These are phyloP conservation scores for Aspergillus saccharolyticus DNA, from an alignment of 495 filamentous ascomycete genomes.

Conservation along the genomic window DNA sequence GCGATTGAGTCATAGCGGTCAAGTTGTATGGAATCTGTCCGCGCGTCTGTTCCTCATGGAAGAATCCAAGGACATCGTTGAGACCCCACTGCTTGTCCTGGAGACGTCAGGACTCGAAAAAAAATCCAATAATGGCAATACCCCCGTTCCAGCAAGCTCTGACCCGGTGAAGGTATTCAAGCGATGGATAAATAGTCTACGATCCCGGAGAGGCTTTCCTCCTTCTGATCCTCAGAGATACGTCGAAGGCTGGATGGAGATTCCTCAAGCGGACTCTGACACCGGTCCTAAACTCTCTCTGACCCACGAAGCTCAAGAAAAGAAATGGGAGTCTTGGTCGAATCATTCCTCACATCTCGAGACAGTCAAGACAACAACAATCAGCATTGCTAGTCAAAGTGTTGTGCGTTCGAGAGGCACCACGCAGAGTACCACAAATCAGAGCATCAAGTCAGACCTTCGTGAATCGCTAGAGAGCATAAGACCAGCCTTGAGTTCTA, in stretches of 20 bases:
- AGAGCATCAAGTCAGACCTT: slow-evolving; percentile 50
- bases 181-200: slow-evolving; percentile 53
- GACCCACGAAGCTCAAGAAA: slow-evolving; percentile 30
- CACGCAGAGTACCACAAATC: slow-evolving; percentile 46
- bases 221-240: slow-evolving; percentile 24
- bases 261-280: slow-evolving; percentile 25
- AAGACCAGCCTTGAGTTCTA: slow-evolving; percentile 45
- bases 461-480: slow-evolving; percentile 65
- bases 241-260: slow-evolving; percentile 44
- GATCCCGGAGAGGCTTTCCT: slow-evolving; percentile 31
- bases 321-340: slow-evolving; percentile 53
- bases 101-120: slow-evolving; percentile 1
- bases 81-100: neutral
- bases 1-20: neutral
- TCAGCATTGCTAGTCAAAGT: slow-evolving; percentile 67
- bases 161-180: slow-evolving; percentile 33
- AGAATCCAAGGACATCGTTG: slow-evolving; percentile 11
- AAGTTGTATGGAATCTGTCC: neutral
- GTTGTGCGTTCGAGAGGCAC: slow-evolving; percentile 54
- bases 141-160: slow-evolving; percentile 1
- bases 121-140: neutral
- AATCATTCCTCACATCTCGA: slow-evolving; percentile 71
- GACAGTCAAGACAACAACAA: slow-evolving; percentile 69
- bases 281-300: slow-evolving; percentile 14
- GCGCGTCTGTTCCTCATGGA: slow-evolving; percentile 5